Conservation (phyloP, 208 protist species). For the Trypanosoma melophagium region DNA sequence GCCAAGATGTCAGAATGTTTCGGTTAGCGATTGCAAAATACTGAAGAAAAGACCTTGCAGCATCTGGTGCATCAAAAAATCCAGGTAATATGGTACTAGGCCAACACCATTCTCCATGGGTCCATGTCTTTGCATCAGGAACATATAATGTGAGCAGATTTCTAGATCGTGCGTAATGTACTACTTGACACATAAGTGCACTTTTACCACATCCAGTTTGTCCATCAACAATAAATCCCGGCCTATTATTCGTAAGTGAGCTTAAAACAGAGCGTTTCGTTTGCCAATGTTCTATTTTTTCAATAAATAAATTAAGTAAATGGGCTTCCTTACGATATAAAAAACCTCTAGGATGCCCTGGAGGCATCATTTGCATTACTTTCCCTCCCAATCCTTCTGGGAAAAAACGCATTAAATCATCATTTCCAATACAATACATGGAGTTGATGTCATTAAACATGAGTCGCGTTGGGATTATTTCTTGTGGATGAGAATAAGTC, state of each 20-base stretch:
- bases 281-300: conserved; percentile 84
- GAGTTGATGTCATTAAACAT: conserved; percentile 86
- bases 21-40: conserved; percentile 79
- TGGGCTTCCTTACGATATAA: conserved; percentile 89
- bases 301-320: conserved; percentile 87
- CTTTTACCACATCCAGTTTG: conserved; percentile 86
- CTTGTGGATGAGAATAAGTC: conserved; percentile 78
- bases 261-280: conserved; percentile 57
- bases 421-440: conserved; percentile 91
- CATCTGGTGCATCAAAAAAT: conserved; percentile 91
- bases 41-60: conserved; percentile 72
- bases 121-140: conserved; percentile 84
- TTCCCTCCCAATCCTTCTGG: conserved; percentile 88
- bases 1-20: conserved; percentile 53
- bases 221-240: conserved; percentile 87
- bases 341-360: conserved; percentile 87
- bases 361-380: conserved; percentile 90
- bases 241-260: conserved; percentile 61
- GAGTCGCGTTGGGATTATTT: conserved; percentile 56
- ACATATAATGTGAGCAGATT: conserved; percentile 83
- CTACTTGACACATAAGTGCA: conserved; percentile 85
- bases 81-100: conserved; percentile 88
- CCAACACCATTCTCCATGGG: conserved; percentile 91
- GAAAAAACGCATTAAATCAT: conserved; percentile 81
- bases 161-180: conserved; percentile 81